A percentile compares a stretch with the other conserved stretches of the same genome.
Conservation (phyloP, 805 yeast species). For the Teunomyces gatunensis region DNA sequence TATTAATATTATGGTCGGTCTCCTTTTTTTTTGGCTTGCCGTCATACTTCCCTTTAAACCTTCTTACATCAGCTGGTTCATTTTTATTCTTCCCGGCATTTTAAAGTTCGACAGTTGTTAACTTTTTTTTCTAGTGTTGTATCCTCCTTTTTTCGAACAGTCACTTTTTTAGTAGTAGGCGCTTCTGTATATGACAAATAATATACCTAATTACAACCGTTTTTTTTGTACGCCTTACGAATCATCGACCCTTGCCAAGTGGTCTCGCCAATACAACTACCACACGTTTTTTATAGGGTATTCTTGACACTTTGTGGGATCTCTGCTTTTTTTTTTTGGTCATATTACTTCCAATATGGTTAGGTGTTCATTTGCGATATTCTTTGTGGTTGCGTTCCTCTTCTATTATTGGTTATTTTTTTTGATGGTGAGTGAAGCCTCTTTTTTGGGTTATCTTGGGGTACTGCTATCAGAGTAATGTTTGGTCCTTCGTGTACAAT, state of each 20-base stretch:
- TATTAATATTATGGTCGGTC: neutral
- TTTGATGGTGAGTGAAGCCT: no score
- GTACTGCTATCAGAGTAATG: no score
- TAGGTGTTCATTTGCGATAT: no score
- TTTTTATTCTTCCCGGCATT: neutral
- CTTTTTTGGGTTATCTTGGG: no score
- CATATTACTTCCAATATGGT: no score
- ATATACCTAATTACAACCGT: neutral
- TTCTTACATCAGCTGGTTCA: neutral
- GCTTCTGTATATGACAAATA: neutral
- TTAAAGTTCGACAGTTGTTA: neutral
- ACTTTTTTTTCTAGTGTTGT: neutral
- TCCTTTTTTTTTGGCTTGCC: neutral
- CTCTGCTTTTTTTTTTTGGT: no score
- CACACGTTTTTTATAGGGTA: no score
- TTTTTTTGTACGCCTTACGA: neutral
- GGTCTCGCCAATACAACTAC: neutral
- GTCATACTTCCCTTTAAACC: neutral
- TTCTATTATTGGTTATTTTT: no score
- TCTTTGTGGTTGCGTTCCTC: no score
- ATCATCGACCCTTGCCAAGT: neutral
- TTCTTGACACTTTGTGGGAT: no score
- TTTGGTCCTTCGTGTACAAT: neutral
- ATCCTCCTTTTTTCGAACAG: neutral
- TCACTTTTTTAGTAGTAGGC: neutral